These are phyloP conservation scores for Boletus tomentosulus DNA, from an alignment of 768 basidiomycete species.

Conservation along the genomic window DNA sequence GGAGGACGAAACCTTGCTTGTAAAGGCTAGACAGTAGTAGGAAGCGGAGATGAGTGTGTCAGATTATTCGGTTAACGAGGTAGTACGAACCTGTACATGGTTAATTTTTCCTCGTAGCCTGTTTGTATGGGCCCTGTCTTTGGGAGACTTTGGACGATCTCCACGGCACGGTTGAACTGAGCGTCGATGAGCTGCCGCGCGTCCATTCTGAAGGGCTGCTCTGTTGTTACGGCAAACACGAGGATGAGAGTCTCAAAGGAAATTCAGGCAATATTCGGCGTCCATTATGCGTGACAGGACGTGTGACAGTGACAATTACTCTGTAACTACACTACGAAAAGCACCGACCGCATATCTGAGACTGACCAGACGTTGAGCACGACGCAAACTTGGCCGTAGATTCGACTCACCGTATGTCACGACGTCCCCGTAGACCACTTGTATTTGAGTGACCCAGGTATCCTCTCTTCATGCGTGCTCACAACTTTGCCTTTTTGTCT, in stretches of 20 bases:
- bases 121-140: constrained; percentile 96
- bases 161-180: constrained; percentile 91
- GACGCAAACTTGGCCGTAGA: background rate
- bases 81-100: constrained; percentile 76
- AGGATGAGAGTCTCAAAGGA: background rate
- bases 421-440: constrained; percentile 58
- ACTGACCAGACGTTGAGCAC: background rate
- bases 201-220: constrained; percentile 40
- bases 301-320: constrained; percentile 4
- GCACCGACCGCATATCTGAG: background rate
- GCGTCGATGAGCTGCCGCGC: constrained; percentile 66
- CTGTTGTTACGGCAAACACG: background rate
- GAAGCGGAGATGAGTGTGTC: constrained; percentile 5
- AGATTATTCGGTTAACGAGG: background rate
- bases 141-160: constrained; percentile 88
- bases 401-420: constrained; percentile 12
- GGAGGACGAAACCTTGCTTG: constrained; percentile 70
- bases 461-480: constrained; percentile 57
- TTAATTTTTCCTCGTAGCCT: constrained; percentile 90
- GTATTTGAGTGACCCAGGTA: constrained; percentile 72
- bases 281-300: constrained; percentile 10
- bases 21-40: constrained; percentile 58
- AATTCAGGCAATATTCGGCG: no score
- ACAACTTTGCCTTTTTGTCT: constrained; percentile 49
- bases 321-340: background rate